Conservation (phyloP, 441 rosid genomes). For the Rhodomyrtus psidioides region DNA sequence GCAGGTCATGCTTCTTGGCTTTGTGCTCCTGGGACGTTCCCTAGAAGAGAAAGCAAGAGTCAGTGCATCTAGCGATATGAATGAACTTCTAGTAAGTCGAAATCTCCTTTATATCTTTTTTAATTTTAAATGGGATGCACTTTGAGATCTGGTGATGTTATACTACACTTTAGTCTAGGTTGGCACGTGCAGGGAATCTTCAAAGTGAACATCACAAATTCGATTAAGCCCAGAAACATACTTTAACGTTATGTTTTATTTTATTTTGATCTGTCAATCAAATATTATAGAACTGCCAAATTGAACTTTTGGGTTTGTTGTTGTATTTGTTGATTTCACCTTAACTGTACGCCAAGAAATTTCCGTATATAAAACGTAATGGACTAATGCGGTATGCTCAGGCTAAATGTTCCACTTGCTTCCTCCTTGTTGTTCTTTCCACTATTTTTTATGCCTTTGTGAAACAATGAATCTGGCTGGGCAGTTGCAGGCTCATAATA, state of each 20-base stretch:
- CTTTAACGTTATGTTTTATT: background rate
- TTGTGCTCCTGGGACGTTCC: slow-evolving; percentile 92
- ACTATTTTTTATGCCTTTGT: background rate
- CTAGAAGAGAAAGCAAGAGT: slow-evolving; percentile 89
- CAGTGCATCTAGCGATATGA: slow-evolving; percentile 87
- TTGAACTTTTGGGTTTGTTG: background rate
- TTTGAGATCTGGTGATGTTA: background rate
- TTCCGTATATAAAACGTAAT: background rate
- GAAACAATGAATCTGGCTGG: background rate
- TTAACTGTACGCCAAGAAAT: background rate
- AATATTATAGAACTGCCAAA: background rate
- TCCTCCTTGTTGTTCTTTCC: background rate
- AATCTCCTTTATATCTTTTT: background rate
- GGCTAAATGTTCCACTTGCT: background rate
- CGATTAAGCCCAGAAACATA: background rate
- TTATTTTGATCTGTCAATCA: background rate
- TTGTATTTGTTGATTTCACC: background rate
- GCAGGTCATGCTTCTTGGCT: slow-evolving; percentile 99
- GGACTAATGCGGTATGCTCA: background rate
- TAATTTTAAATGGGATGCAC: background rate
- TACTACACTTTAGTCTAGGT: background rate
- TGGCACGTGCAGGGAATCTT: background rate
- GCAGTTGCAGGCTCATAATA: background rate
- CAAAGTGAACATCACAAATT: background rate
- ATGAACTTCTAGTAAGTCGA: slow-evolving; percentile 77